phyloP scores from a whole-genome alignment of 208 protist species.

The Trypanosoma boissoni region DNA sequence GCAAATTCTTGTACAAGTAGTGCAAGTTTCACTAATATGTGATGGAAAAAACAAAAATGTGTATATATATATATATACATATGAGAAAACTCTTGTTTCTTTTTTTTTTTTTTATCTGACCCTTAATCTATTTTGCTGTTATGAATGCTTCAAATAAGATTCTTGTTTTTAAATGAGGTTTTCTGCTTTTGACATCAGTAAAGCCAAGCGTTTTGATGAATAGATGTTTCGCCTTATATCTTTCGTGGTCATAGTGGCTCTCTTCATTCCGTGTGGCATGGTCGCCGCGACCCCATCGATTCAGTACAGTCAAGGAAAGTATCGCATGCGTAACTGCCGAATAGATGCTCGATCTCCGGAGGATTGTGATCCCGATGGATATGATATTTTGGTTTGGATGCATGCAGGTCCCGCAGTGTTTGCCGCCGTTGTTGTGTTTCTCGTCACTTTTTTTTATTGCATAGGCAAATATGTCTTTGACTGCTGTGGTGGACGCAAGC shows the following conservation, averaged over 20 bases:
- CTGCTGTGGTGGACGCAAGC: constrained; percentile 45
- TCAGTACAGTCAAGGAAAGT: constrained; percentile 23
- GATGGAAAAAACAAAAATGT: no score
- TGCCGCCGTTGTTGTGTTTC: constrained; percentile 17
- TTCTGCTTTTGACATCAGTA: no score
- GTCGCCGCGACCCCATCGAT: constrained; percentile 7
- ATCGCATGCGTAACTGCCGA: constrained; percentile 29
- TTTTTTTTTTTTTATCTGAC: no score
- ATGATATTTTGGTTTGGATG: constrained; percentile 19
- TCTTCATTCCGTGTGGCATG: no score
- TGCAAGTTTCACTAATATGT: no score
- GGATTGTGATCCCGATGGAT: constrained; percentile 26
- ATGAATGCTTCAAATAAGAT: no score
- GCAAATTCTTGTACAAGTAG: no score
- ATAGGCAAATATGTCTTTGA: constrained; percentile 36
- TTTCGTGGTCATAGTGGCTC: background rate
- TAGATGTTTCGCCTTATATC: constrained; percentile 6
- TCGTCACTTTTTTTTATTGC: constrained; percentile 31
- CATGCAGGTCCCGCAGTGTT: constrained; percentile 23
- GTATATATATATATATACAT: no score
- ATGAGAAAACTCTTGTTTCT: no score
- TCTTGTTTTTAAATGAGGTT: no score
- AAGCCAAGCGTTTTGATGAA: background rate
- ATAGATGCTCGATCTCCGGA: background rate
- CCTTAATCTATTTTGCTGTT: no score